These are phyloP conservation scores for Calocybe indica DNA, from an alignment of 768 basidiomycete genomes.

Conservation along the genomic window DNA sequence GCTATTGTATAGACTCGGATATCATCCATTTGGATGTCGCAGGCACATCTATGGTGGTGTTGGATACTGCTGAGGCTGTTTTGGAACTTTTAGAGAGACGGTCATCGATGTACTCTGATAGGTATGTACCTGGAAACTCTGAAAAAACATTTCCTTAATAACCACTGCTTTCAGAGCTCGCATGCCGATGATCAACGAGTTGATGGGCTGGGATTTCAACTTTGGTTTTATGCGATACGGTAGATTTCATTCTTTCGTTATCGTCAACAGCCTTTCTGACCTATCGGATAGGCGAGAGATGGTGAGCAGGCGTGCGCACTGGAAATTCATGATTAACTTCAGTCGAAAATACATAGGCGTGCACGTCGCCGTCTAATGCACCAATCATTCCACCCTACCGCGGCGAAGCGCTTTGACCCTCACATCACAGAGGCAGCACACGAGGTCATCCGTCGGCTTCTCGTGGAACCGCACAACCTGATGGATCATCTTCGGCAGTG, in stretches of 20 bases:
- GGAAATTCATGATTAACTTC: not conserved
- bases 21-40: constrained; percentile 16
- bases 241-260: constrained; percentile 5
- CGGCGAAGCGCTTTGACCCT: constrained; percentile 10
- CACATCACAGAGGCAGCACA: constrained; percentile 10
- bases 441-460: constrained; percentile 12
- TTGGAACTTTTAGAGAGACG: constrained; percentile 18
- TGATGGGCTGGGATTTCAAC: constrained; percentile 2
- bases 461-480: constrained; percentile 9
- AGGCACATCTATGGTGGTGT: constrained; percentile 14
- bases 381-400: constrained; percentile 12
- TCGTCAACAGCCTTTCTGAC: constrained; percentile 7
- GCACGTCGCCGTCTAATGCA: constrained; percentile 12
- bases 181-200: constrained; percentile 12
- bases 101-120: constrained; percentile 15
- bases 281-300: constrained; percentile 7
- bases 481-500: constrained; percentile 15
- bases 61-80: constrained; percentile 15
- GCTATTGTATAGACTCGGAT: constrained; percentile 11
- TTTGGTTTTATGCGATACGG: constrained; percentile 2
- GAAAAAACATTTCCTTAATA: not conserved
- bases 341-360: constrained; percentile 8
- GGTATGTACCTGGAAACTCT: constrained; percentile 5
- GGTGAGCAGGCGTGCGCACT: not conserved
- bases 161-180: not conserved